phyloP scores from a whole-genome alignment of 2,329 filamentous ascomycete genomes.

The Sodiomyces alkalinus region DNA sequence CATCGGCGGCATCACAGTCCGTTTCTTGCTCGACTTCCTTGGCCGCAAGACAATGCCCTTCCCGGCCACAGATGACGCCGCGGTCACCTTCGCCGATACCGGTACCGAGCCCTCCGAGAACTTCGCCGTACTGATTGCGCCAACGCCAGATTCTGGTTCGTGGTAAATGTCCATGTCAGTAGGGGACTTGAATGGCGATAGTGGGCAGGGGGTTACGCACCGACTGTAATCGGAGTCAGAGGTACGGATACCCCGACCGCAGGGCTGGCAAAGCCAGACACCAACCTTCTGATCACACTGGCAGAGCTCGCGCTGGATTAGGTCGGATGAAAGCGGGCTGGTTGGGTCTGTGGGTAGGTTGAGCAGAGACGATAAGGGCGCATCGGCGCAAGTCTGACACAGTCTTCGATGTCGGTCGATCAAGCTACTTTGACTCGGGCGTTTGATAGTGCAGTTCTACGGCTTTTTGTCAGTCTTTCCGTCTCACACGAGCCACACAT shows the following conservation, averaged over 20 bases:
- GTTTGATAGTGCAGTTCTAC: slow-evolving; percentile 83
- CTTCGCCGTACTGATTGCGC: slow-evolving; percentile 71
- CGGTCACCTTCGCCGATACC: slow-evolving; percentile 81
- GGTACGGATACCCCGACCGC: slow-evolving; percentile 54
- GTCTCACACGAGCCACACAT: too few relatives aligned
- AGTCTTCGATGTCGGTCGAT: slow-evolving; percentile 67
- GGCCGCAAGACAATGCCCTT: slow-evolving; percentile 58
- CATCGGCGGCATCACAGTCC: slow-evolving; percentile 70
- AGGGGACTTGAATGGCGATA: neutral
- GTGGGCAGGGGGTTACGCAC: slow-evolving; percentile 19
- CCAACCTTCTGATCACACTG: slow-evolving; percentile 32
- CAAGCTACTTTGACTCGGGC: slow-evolving; percentile 51
- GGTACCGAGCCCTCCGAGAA: slow-evolving; percentile 66
- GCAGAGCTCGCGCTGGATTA: slow-evolving; percentile 42
- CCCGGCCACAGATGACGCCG: slow-evolving; percentile 78
- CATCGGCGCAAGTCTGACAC: slow-evolving; percentile 59
- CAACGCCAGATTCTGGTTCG: slow-evolving; percentile 62
- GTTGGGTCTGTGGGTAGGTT: slow-evolving; percentile 27
- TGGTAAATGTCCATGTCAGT: too few relatives aligned
- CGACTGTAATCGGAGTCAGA: slow-evolving; percentile 43
- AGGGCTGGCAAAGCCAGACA: slow-evolving; percentile 78
- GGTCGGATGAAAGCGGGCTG: slow-evolving; percentile 32
- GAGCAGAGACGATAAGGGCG: slow-evolving; percentile 45
- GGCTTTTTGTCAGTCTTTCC: slow-evolving; percentile 3
- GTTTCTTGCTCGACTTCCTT: slow-evolving; percentile 69